Evolutionary conservation across 306 rosid genomes (phyloP).

Genomic region (Parietaria judaica): DNA sequence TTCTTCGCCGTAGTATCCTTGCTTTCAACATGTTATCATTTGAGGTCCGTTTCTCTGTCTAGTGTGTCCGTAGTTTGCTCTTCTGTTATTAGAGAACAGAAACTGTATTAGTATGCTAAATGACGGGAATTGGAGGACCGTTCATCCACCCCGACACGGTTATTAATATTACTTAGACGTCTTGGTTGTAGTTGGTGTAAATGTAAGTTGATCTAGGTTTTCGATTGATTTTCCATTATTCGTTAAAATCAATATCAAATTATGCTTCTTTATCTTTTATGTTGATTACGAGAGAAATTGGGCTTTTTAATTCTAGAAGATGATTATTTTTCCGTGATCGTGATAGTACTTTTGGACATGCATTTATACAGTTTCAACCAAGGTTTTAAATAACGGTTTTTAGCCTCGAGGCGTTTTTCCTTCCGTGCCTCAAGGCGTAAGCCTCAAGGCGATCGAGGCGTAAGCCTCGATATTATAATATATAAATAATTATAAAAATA

Average conservation of each 20-base stretch:
- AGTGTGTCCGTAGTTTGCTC: background rate
- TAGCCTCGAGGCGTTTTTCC: no score
- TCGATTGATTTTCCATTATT: background rate
- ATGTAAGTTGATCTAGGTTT: background rate
- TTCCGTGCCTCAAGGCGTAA: no score
- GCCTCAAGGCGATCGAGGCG: no score
- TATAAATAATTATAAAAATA: no score
- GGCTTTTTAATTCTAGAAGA: background rate
- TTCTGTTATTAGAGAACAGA: background rate
- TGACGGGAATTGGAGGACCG: no score
- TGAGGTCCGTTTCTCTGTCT: conserved; percentile 45
- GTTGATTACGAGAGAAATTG: background rate
- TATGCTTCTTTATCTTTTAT: background rate
- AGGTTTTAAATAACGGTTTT: no score
- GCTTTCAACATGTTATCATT: conserved; percentile 81
- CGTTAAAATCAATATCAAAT: background rate
- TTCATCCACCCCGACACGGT: no score
- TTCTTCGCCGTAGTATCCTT: conserved; percentile 76
- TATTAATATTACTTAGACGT: no score
- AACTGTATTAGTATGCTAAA: no score
- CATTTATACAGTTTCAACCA: conserved; percentile 18
- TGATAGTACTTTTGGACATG: background rate
- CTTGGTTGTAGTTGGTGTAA: background rate
- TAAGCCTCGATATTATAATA: no score
- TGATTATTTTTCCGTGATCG: background rate